phyloP scores from a whole-genome alignment of 495 filamentous ascomycete species.

The Hyaloscypha finlandica region DNA sequence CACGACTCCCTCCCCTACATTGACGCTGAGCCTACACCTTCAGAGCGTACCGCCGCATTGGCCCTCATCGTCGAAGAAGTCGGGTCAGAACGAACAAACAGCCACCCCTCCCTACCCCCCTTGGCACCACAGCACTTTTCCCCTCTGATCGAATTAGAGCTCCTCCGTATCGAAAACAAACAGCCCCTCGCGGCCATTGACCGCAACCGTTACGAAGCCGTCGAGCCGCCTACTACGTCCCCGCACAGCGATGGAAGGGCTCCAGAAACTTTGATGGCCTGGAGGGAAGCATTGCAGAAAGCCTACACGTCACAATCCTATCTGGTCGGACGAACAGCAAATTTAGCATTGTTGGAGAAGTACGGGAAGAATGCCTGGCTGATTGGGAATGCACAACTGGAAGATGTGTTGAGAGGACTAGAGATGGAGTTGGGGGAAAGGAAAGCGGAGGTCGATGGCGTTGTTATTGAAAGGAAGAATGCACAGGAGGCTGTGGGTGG shows the following conservation, averaged over 20 bases:
- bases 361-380: constrained; percentile 92
- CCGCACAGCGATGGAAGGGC: constrained; percentile 26
- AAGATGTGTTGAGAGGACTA: constrained; percentile 67
- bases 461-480: constrained; percentile 69
- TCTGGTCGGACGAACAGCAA: constrained; percentile 62
- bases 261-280: constrained; percentile 31
- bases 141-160: constrained; percentile 62
- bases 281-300: constrained; percentile 27
- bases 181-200: constrained; percentile 66
- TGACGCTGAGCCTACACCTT: constrained; percentile 63
- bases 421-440: constrained; percentile 75
- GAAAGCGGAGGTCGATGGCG: constrained; percentile 64
- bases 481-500: constrained; percentile 68
- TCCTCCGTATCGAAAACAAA: constrained; percentile 57
- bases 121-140: constrained; percentile 48
- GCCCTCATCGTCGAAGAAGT: constrained; percentile 66
- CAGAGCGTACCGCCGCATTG: constrained; percentile 58
- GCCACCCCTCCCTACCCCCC: constrained; percentile 44
- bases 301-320: constrained; percentile 70
- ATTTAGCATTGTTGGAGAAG: constrained; percentile 73
- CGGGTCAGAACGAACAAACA: constrained; percentile 43
- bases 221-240: constrained; percentile 38
- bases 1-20: constrained; percentile 89
- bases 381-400: constrained; percentile 76
- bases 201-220: constrained; percentile 77